A percentile compares a stretch with the other conserved stretches of the same genome.
Evolutionary conservation across 768 basidiomycete species (phyloP).

Genomic region (Boletus coccyginus): DNA sequence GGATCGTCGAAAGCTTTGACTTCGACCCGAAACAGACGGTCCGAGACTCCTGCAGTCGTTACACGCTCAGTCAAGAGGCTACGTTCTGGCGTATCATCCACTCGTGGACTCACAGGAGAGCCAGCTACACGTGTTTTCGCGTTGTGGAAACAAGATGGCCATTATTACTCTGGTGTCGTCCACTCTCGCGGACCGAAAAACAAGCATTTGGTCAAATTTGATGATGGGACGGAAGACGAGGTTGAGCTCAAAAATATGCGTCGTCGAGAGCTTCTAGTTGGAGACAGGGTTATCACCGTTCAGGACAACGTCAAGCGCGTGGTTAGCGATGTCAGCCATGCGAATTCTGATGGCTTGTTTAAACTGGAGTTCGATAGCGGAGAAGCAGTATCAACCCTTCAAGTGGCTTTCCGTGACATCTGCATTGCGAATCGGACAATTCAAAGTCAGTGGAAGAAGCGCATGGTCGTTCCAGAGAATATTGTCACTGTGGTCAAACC

Average conservation of each 20-base stretch:
- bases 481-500: constrained; percentile 45
- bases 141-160: constrained; percentile 57
- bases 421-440: constrained; percentile 53
- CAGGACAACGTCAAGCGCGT: constrained; percentile 29
- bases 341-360: constrained; percentile 32
- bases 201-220: constrained; percentile 58
- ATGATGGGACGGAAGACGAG: constrained; percentile 51
- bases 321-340: constrained; percentile 30
- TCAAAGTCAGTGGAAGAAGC: constrained; percentile 50
- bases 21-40: constrained; percentile 27
- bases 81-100: constrained; percentile 36
- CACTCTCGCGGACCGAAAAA: constrained; percentile 32
- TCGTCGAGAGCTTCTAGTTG: constrained; percentile 43
- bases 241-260: constrained; percentile 57
- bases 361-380: constrained; percentile 41
- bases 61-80: constrained; percentile 39
- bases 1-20: constrained; percentile 23
- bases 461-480: constrained; percentile 39
- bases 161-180: constrained; percentile 62
- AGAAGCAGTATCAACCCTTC: constrained; percentile 19
- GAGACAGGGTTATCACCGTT: constrained; percentile 53
- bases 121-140: constrained; percentile 64
- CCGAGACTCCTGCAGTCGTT: constrained; percentile 26
- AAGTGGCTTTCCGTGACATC: constrained; percentile 39
- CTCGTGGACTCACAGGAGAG: constrained; percentile 11